Evolutionary conservation across 805 yeast species (phyloP).

Genomic region (Yamadazyma sp.): DNA sequence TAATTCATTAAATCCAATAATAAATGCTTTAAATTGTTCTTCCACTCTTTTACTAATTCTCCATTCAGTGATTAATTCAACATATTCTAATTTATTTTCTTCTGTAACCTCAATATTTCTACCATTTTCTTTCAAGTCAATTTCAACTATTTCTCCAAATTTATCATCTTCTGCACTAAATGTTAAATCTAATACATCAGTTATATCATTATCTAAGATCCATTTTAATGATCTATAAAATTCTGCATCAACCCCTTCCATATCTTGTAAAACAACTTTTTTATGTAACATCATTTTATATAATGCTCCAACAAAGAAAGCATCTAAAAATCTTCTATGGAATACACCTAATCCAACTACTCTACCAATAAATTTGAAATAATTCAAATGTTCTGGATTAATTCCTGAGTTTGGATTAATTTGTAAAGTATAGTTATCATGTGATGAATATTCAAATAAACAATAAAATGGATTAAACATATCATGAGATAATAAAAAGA

Average conservation of each 20-base stretch:
- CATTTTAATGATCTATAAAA: constrained; percentile 92
- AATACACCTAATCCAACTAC: constrained; percentile 97
- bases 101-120: constrained; percentile 87
- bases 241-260: constrained; percentile 99
- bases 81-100: constrained; percentile 92
- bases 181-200: constrained; percentile 76
- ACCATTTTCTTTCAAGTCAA: constrained; percentile 90
- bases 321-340: constrained; percentile 97
- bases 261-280: constrained; percentile 91
- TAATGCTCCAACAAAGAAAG: constrained; percentile 96
- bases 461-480: constrained; percentile 99
- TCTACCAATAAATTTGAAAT: constrained; percentile 97
- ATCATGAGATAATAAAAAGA: constrained; percentile 93
- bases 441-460: constrained; percentile 94
- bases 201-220: constrained; percentile 93
- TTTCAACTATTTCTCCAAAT: constrained; percentile 87
- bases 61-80: constrained; percentile 94
- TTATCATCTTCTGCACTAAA: constrained; percentile 89
- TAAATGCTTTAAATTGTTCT: constrained; percentile 93
- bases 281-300: constrained; percentile 96
- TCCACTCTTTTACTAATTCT: constrained; percentile 89
- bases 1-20: constrained; percentile 95
- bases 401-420: constrained; percentile 96
- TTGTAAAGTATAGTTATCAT: constrained; percentile 96
- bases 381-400: constrained; percentile 96